Evolutionary conservation across 345 rosid species (phyloP).

Genomic region (Barbarea vulgaris): DNA sequence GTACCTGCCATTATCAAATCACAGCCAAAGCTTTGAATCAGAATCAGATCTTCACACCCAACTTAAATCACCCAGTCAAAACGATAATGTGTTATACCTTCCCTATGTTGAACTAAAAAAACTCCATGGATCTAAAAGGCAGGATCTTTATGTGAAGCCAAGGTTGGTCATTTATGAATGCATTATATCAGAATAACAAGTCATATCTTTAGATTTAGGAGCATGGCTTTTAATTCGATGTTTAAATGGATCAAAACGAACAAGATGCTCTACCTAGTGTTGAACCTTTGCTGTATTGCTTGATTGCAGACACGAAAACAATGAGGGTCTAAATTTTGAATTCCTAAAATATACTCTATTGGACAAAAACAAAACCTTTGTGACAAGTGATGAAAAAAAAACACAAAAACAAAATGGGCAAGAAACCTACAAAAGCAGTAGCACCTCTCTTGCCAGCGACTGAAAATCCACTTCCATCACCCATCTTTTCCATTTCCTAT

Average conservation of each 20-base stretch:
- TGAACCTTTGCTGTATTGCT: not conserved
- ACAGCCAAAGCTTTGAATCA: constrained; percentile 5
- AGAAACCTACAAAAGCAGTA: constrained; percentile 73
- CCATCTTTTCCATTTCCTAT: constrained; percentile 92
- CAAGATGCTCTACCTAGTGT: not conserved
- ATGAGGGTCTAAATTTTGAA: not conserved
- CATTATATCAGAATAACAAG: not conserved
- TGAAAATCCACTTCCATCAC: constrained; percentile 76
- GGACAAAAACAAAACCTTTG: not conserved
- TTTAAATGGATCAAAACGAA: constrained; percentile 1
- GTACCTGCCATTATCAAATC: constrained; percentile 59
- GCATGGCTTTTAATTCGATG: not conserved
- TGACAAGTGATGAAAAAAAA: not conserved
- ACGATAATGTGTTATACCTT: not conserved
- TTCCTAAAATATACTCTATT: constrained; percentile 15
- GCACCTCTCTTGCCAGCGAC: constrained; percentile 73
- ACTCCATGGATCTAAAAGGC: constrained; percentile 2
- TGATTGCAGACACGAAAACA: not conserved
- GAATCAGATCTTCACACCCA: constrained; percentile 5
- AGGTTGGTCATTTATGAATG: not conserved
- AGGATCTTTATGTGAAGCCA: not conserved
- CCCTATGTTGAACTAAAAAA: not conserved
- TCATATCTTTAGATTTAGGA: not conserved
- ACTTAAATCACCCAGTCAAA: constrained; percentile 17
- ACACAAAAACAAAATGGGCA: constrained; percentile 41